Percentiles rank a stretch among this genome's conserved stretches.
Conservation (phyloP, 2,329 filamentous ascomycete genomes). For the Blastomyces gilchristii region DNA sequence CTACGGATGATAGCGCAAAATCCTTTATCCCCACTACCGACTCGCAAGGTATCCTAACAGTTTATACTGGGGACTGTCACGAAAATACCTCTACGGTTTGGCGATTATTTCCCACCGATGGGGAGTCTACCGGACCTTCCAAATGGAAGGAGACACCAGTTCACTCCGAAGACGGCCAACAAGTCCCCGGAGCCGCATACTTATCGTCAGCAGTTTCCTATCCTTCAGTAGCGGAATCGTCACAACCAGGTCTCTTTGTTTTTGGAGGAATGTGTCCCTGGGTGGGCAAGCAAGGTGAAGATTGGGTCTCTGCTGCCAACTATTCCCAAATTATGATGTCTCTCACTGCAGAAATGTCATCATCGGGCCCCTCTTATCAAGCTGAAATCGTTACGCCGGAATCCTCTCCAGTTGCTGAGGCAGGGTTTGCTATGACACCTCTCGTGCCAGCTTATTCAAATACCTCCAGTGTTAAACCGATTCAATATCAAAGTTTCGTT, state of each 20-base stretch:
- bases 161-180: constrained; percentile 23
- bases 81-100: constrained; percentile 12
- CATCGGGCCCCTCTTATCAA: constrained; percentile 28
- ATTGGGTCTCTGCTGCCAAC: constrained; percentile 58
- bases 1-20: constrained; percentile 27
- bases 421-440: constrained; percentile 73
- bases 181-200: constrained; percentile 43
- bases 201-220: constrained; percentile 56
- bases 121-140: constrained; percentile 50
- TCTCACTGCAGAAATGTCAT: constrained; percentile 30
- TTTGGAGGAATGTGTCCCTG: constrained; percentile 86
- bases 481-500: constrained; percentile 67
- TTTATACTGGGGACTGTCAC: constrained; percentile 63
- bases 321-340: constrained; percentile 77
- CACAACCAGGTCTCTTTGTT: constrained; percentile 50
- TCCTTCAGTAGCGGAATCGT: constrained; percentile 43
- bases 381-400: constrained; percentile 41
- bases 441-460: constrained; percentile 61
- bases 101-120: constrained; percentile 26
- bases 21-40: constrained; percentile 60
- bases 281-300: constrained; percentile 31
- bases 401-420: constrained; percentile 65
- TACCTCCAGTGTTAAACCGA: constrained; percentile 49
- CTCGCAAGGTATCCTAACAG: constrained; percentile 56
- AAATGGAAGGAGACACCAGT: constrained; percentile 43